Percentiles rank a stretch among this genome's conserved stretches.
These are phyloP conservation scores for Podospora tetraspora DNA, from an alignment of 495 filamentous ascomycete species.

Conservation along the genomic window DNA sequence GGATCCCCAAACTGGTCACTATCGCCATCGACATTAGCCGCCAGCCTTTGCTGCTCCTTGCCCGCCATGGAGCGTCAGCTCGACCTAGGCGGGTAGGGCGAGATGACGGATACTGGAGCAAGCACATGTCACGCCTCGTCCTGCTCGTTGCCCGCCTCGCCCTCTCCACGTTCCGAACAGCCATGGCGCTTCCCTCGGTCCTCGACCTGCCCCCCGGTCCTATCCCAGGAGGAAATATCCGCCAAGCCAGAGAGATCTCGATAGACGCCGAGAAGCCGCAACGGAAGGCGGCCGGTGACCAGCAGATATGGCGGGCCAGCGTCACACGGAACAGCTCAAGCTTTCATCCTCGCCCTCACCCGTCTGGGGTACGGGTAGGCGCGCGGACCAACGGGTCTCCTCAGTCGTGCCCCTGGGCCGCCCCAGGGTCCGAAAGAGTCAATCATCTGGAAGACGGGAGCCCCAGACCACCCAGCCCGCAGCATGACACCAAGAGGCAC, in stretches of 20 bases:
- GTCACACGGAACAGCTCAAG: background rate
- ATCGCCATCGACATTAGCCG: background rate
- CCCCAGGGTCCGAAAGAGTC: background rate
- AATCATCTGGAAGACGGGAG: constrained; percentile 20
- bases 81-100: background rate
- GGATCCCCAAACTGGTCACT: background rate
- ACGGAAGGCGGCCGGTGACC: background rate
- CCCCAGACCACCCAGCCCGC: constrained; percentile 14
- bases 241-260: background rate
- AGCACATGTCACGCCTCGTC: background rate
- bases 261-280: background rate
- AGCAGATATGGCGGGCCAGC: background rate
- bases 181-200: background rate
- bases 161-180: background rate
- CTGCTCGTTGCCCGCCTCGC: background rate
- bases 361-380: background rate
- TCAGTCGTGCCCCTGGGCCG: background rate
- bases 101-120: background rate
- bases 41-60: background rate
- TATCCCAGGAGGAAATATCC: background rate
- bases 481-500: constrained; percentile 10
- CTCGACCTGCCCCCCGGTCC: background rate
- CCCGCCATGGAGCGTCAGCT: background rate
- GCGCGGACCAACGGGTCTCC: background rate
- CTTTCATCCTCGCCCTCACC: background rate